These are phyloP conservation scores for Penicillium sp. DNA, from an alignment of 2,329 filamentous ascomycete genomes.

Conservation along the genomic window DNA sequence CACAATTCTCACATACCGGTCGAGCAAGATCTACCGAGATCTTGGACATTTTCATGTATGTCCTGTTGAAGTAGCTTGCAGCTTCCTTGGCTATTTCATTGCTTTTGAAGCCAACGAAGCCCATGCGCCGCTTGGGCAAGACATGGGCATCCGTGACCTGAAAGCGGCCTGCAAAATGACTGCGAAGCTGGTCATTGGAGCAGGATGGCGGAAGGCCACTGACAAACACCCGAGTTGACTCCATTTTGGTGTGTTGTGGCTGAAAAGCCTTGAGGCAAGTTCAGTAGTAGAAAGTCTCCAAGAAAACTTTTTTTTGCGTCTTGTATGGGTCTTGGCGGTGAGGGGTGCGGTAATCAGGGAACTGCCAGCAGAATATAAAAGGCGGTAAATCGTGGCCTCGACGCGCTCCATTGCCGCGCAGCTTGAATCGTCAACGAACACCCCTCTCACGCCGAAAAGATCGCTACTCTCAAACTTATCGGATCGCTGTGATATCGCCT, in stretches of 20 bases:
- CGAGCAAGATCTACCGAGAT: constrained; percentile 85
- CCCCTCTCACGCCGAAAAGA: constrained; percentile 2
- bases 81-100: constrained; percentile 76
- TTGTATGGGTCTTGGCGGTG: constrained; percentile 37
- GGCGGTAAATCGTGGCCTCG: constrained; percentile 13
- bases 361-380: constrained; percentile 12
- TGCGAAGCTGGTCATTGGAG: constrained; percentile 78
- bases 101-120: constrained; percentile 90
- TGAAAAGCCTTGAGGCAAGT: constrained; percentile 17
- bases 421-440: not conserved
- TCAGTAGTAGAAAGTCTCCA: constrained; percentile 13
- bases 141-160: constrained; percentile 89
- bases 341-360: constrained; percentile 9
- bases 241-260: constrained; percentile 51
- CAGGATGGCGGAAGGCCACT: constrained; percentile 79
- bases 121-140: constrained; percentile 84
- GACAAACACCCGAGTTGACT: constrained; percentile 73
- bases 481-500: not conserved
- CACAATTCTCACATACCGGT: constrained; percentile 57
- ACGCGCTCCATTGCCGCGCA: constrained; percentile 14
- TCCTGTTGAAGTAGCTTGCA: constrained; percentile 91
- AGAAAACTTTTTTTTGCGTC: constrained; percentile 26
- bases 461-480: not conserved
- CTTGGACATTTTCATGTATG: constrained; percentile 94
- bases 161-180: constrained; percentile 77